phyloP scores from a whole-genome alignment of 148 eudicot species.

The Simmondsia chinensis region DNA sequence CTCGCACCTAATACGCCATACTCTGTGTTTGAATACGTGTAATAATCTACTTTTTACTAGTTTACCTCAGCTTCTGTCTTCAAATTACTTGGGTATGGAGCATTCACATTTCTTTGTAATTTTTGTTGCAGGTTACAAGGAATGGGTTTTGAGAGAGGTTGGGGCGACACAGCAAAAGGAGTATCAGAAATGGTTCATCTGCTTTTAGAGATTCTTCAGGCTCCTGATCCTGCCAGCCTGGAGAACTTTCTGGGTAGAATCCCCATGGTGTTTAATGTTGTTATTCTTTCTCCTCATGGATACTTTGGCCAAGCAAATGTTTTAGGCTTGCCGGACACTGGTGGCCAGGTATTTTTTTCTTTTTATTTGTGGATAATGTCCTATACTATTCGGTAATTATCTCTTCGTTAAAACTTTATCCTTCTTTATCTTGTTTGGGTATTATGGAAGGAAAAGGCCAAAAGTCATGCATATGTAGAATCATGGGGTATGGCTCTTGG shows the following conservation, averaged over 20 bases:
- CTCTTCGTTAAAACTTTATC: too few relatives aligned
- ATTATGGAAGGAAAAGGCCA: too few relatives aligned
- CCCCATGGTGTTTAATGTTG: constrained; percentile 36
- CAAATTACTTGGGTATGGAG: too few relatives aligned
- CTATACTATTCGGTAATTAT: neutral
- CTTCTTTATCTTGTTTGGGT: too few relatives aligned
- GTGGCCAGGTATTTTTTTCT: constrained; percentile 31
- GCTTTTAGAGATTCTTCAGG: constrained; percentile 33
- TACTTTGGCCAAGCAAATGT: constrained; percentile 44
- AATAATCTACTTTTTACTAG: too few relatives aligned
- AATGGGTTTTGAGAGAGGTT: constrained; percentile 42
- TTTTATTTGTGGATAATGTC: neutral
- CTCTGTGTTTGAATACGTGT: constrained; percentile 27
- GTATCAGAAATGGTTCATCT: constrained; percentile 23
- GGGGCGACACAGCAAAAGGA: constrained; percentile 30
- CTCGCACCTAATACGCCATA: constrained; percentile 19
- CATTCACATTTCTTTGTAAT: too few relatives aligned
- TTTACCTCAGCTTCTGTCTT: too few relatives aligned
- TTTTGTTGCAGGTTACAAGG: constrained; percentile 30
- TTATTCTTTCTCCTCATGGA: constrained; percentile 40
- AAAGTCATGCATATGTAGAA: too few relatives aligned
- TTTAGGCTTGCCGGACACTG: constrained; percentile 23
- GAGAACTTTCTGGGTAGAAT: constrained; percentile 35
- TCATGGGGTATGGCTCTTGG: too few relatives aligned
- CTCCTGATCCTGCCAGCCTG: constrained; percentile 29